A percentile compares a stretch with the other conserved stretches of the same genome.
Conservation (phyloP, 345 rosid species). For the Triadica sebifera region DNA sequence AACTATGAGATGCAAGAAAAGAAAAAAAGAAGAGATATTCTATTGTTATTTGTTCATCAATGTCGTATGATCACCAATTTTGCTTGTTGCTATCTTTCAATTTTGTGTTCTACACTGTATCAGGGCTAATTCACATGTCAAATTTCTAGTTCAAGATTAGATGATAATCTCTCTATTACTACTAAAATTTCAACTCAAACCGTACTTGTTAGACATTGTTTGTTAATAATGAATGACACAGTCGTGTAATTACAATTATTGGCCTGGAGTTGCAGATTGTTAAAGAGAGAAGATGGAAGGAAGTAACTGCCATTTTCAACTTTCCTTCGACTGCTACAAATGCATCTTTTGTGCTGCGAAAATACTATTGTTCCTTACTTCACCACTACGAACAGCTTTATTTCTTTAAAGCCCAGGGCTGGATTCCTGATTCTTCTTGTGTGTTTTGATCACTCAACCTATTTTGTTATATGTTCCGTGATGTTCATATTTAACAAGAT, state of each 20-base stretch:
- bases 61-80: background rate
- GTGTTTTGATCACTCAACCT: slow-evolving; percentile 3
- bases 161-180: too few relatives aligned
- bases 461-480: background rate
- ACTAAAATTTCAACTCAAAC: background rate
- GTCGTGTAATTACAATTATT: background rate
- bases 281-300: slow-evolving; percentile 90
- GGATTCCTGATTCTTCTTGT: slow-evolving; percentile 54
- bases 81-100: too few relatives aligned
- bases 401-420: slow-evolving; percentile 55
- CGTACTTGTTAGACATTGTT: background rate
- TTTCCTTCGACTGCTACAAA: slow-evolving; percentile 98
- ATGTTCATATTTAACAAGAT: slow-evolving; percentile 4
- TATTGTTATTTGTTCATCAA: background rate
- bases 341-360: slow-evolving; percentile 91
- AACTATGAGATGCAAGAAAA: background rate
- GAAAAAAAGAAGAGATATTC: background rate
- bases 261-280: slow-evolving; percentile 46
- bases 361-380: slow-evolving; percentile 80
- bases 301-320: slow-evolving; percentile 88
- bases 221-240: background rate
- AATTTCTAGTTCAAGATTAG: too few relatives aligned
- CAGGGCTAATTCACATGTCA: too few relatives aligned
- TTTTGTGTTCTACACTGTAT: too few relatives aligned
- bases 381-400: slow-evolving; percentile 76